These are phyloP conservation scores for Macrotyloma uniflorum DNA, from an alignment of 306 rosid species.

Conservation along the genomic window DNA sequence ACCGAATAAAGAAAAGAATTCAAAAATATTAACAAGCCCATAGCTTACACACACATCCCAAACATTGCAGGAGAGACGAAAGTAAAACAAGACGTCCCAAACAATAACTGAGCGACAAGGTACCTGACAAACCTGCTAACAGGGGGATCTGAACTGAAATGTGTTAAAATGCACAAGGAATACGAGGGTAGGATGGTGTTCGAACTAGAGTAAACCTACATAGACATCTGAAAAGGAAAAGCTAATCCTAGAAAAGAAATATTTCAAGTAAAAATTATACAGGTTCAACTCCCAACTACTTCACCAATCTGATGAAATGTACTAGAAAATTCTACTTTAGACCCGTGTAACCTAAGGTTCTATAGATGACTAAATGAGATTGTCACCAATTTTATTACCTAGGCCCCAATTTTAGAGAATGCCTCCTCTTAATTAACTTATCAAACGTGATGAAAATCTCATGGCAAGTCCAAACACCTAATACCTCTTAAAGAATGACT, in stretches of 20 bases:
- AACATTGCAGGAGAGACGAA: too few species aligned
- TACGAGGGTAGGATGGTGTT: not conserved
- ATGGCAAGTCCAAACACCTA: too few species aligned
- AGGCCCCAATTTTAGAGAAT: not conserved
- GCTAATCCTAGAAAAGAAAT: not conserved
- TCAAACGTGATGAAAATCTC: too few species aligned
- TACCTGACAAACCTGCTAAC: too few species aligned
- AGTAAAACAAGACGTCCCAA: too few species aligned
- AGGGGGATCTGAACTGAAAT: not conserved
- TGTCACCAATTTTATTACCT: not conserved
- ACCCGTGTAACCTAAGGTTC: not conserved
- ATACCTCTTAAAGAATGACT: too few species aligned
- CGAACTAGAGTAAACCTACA: not conserved
- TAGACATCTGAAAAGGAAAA: not conserved
- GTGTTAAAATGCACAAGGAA: not conserved
- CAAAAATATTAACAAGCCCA: too few species aligned
- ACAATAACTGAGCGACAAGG: too few species aligned
- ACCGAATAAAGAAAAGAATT: not conserved
- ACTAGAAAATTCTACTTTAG: not conserved
- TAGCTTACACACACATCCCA: too few species aligned
- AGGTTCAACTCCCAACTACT: not conserved
- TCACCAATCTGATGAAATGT: too few species aligned
- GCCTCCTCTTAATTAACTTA: not conserved
- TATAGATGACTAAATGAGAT: not conserved
- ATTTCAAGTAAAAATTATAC: not conserved